Evolutionary conservation across 2,329 filamentous ascomycete genomes (phyloP).

Genomic region (Colletotrichum graminicola): DNA sequence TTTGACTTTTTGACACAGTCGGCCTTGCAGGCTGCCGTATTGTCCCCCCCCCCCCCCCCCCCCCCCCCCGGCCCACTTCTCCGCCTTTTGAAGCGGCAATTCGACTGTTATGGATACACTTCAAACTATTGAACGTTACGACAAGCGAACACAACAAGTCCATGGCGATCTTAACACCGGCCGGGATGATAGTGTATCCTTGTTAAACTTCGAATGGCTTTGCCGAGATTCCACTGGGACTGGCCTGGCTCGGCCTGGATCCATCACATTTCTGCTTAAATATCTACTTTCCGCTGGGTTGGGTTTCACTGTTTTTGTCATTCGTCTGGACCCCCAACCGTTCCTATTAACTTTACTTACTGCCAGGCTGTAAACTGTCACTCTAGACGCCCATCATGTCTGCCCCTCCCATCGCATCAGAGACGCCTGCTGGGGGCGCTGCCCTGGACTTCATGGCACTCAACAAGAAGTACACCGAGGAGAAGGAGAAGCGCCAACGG

Average conservation of each 20-base stretch:
- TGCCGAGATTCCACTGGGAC: too few species aligned
- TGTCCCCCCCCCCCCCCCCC: too few species aligned
- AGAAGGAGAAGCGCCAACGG: conserved; percentile 51
- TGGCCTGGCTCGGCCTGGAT: too few species aligned
- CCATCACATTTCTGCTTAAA: neutral
- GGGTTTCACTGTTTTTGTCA: neutral
- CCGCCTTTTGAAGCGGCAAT: too few species aligned
- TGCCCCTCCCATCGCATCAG: conserved; percentile 1
- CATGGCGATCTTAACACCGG: neutral
- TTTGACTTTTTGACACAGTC: too few species aligned
- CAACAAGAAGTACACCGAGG: conserved; percentile 50
- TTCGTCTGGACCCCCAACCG: neutral
- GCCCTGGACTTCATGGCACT: conserved; percentile 42
- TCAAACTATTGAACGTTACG: neutral
- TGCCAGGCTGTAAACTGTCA: neutral
- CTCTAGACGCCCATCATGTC: conserved; percentile 17
- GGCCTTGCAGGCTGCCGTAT: too few species aligned
- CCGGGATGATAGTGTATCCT: neutral
- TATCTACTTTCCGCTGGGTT: neutral
- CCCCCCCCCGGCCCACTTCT: too few species aligned
- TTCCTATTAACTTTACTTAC: neutral
- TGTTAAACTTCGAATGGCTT: too few species aligned
- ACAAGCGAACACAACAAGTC: conserved; percentile 33
- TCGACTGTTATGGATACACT: too few species aligned
- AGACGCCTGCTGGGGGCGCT: conserved; percentile 17